Evolutionary conservation across 306 rosid genomes (phyloP).

Genomic region (Oemleria cerasiformis): DNA sequence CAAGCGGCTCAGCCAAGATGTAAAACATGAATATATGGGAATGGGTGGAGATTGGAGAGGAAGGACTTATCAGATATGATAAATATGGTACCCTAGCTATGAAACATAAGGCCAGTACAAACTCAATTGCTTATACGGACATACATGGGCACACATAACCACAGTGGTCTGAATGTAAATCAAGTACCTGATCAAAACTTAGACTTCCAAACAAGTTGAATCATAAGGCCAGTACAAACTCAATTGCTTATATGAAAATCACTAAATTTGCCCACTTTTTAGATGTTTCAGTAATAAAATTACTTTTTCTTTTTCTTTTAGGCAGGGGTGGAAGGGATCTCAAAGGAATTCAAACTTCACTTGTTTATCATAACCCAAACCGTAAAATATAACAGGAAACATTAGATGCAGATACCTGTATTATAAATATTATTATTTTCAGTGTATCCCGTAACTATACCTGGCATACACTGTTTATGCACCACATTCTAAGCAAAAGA

Average conservation of each 20-base stretch:
- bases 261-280: not conserved
- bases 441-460: not conserved
- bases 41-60: not conserved
- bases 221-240: not conserved
- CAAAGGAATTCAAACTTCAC: not conserved
- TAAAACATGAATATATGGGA: slow-evolving; percentile 3
- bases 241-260: not conserved
- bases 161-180: not conserved
- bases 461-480: not conserved
- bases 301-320: not conserved
- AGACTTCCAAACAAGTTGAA: not conserved
- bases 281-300: not conserved
- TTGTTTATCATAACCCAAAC: not conserved
- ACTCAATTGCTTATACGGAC: not conserved
- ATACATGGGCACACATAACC: slow-evolving; percentile 1
- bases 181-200: not conserved
- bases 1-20: slow-evolving; percentile 18
- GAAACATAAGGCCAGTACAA: not conserved
- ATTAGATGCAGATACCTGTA: not conserved
- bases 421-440: no score
- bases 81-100: slow-evolving; percentile 5
- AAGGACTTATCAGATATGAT: not conserved
- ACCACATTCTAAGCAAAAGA: not conserved
- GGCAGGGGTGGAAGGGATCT: not conserved
- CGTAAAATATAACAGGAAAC: not conserved